A percentile compares a stretch with the other conserved stretches of the same genome.
These are phyloP conservation scores for Immersiella caudata DNA, from an alignment of 495 filamentous ascomycete genomes.

Conservation along the genomic window DNA sequence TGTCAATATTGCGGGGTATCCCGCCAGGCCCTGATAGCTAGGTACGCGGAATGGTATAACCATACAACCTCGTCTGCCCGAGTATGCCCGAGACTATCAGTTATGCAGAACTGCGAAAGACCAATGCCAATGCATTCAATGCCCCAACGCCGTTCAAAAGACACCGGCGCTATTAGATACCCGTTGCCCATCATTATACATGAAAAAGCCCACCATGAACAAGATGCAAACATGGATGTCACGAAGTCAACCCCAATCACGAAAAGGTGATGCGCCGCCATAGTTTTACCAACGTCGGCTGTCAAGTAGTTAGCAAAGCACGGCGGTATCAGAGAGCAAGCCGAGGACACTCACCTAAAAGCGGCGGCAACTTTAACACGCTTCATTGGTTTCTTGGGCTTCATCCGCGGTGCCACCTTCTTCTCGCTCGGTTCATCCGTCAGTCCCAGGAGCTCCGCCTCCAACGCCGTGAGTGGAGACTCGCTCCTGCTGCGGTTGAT, in stretches of 20 bases:
- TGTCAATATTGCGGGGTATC: too few relatives aligned
- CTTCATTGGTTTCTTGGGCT: slow-evolving; percentile 31
- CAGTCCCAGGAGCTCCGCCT: slow-evolving; percentile 31
- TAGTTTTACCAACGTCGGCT: slow-evolving; percentile 16
- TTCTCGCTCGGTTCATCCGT: slow-evolving; percentile 22
- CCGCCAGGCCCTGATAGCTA: too few relatives aligned
- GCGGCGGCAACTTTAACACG: slow-evolving; percentile 34
- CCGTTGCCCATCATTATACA: neutral
- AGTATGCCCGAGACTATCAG: neutral
- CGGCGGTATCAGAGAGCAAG: neutral
- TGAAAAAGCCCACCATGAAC: neutral
- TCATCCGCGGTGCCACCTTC: slow-evolving; percentile 13
- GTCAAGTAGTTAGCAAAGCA: slow-evolving; percentile 1
- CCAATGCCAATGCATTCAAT: neutral
- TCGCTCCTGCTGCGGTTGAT: slow-evolving; percentile 27
- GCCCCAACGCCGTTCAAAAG: neutral
- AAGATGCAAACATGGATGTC: neutral
- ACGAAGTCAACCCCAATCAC: too few relatives aligned
- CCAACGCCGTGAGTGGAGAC: slow-evolving; percentile 32
- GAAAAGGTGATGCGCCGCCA: too few relatives aligned
- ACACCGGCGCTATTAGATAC: neutral
- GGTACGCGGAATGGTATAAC: too few relatives aligned
- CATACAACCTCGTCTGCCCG: too few relatives aligned
- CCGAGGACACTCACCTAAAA: slow-evolving; percentile 28
- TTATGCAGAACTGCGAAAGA: neutral